Conservation (phyloP, 768 basidiomycete species). For the Xerocomellus chrysenteron region DNA sequence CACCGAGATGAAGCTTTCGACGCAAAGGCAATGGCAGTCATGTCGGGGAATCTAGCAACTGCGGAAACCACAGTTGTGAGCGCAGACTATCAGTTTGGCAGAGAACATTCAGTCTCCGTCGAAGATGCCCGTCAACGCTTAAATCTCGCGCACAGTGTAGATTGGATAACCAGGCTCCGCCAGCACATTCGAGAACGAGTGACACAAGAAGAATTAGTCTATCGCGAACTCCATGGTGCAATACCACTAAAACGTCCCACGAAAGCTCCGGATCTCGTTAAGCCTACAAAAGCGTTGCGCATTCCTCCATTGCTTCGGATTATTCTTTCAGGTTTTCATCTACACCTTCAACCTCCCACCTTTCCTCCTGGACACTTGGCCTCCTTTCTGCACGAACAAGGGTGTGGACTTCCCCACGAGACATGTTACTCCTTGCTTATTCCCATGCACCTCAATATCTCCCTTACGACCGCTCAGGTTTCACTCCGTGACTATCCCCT, state of each 20-base stretch:
- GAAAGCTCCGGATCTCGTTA: slow-evolving; percentile 45
- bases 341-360: slow-evolving; percentile 58
- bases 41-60: slow-evolving; percentile 28
- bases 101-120: slow-evolving; percentile 64
- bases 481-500: slow-evolving; percentile 87
- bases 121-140: slow-evolving; percentile 71
- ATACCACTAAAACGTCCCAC: slow-evolving; percentile 30
- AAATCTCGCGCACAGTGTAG: slow-evolving; percentile 63
- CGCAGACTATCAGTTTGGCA: slow-evolving; percentile 61
- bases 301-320: slow-evolving; percentile 72
- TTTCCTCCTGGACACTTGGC: slow-evolving; percentile 55
- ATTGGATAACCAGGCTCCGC: slow-evolving; percentile 65
- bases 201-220: slow-evolving; percentile 47
- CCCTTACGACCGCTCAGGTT: slow-evolving; percentile 56
- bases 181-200: slow-evolving; percentile 46
- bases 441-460: slow-evolving; percentile 76
- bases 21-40: slow-evolving; percentile 72
- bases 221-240: slow-evolving; percentile 45
- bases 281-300: slow-evolving; percentile 33
- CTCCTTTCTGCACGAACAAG: slow-evolving; percentile 65
- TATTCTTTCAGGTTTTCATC: slow-evolving; percentile 54
- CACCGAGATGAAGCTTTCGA: slow-evolving; percentile 80
- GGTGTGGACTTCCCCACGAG: slow-evolving; percentile 63
- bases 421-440: slow-evolving; percentile 78
- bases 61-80: slow-evolving; percentile 37